These are phyloP conservation scores for Lachnellula arida DNA, from an alignment of 2,329 filamentous ascomycete species.

Conservation along the genomic window DNA sequence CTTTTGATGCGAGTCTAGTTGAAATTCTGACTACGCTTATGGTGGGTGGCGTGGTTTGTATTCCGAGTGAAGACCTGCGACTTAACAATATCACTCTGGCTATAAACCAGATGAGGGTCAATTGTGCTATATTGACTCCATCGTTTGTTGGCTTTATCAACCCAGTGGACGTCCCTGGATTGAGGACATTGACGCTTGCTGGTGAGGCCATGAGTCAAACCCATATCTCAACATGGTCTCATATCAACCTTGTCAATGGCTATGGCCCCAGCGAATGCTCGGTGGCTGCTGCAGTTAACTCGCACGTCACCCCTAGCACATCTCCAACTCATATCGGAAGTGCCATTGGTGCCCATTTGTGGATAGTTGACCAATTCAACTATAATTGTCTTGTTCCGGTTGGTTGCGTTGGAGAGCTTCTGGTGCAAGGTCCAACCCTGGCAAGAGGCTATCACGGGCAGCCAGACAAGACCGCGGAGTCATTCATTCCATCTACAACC, in stretches of 20 bases:
- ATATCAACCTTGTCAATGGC: constrained; percentile 35
- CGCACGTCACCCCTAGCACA: constrained; percentile 8
- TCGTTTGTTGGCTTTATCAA: constrained; percentile 62
- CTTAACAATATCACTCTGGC: constrained; percentile 16
- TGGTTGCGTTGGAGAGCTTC: constrained; percentile 17
- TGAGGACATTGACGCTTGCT: constrained; percentile 76
- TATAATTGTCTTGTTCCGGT: constrained; percentile 10
- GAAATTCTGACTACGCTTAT: constrained; percentile 19
- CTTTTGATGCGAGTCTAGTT: constrained; percentile 16
- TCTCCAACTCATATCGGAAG: constrained; percentile 7
- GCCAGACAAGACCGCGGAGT: constrained; percentile 5
- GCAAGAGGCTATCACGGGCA: constrained; percentile 19
- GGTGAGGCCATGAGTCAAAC: constrained; percentile 74
- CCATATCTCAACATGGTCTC: constrained; percentile 36
- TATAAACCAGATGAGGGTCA: constrained; percentile 16
- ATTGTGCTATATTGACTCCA: constrained; percentile 18
- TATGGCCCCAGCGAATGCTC: constrained; percentile 65
- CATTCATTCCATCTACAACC: constrained; percentile 7
- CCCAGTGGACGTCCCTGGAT: constrained; percentile 69
- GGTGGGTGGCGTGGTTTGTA: constrained; percentile 18
- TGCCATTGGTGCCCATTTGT: constrained; percentile 24
- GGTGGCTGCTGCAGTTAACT: constrained; percentile 8
- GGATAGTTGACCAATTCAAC: constrained; percentile 9
- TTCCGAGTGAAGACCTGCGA: constrained; percentile 18
- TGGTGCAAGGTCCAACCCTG: constrained; percentile 17